Evolutionary conservation across 768 basidiomycete species (phyloP), one percentile per base, ranked within the genome.

Genomic region (Phylloporus arenicola): DNA sequence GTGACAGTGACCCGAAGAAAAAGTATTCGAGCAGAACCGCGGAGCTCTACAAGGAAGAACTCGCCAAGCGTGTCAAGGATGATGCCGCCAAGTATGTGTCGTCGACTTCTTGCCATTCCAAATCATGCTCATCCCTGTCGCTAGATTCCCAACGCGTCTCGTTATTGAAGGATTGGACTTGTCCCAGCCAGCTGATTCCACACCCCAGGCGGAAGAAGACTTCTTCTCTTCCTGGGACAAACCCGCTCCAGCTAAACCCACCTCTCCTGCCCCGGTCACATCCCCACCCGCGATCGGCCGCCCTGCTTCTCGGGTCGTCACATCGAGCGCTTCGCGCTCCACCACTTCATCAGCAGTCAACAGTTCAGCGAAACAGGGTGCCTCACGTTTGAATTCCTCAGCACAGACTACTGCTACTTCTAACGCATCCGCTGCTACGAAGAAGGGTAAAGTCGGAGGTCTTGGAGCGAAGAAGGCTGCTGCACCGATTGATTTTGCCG

Each of bases 171-270:
- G 92, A n/a, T 72, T 83, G 47, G 84, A 83, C 20, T 64, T 71
- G 3, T 48, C 69, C 7, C 59, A 71, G 38, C 54, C 72, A 4
- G 38, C 74, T 9, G 64, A 77, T n/a, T 68, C 60, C 27, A 73
- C 70, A 48, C 64, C 65, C 52, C 74, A 76, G 39, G 70, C 72
- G 0, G 92, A 92, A 46, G 94, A 96, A 9, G 94, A 97, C 65
- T 99, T 99, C 70, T 99, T 97, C 72, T 84, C 90, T 42, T 88
- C 90, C 24, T 98, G 95, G 94, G 92, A 94, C 55, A 95, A 95
- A 65, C 86, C 90, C 1, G 17, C 68, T 30, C 78, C 79, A 7
- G 77, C 80, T 5, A 82, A 78, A 63, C 55, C 79, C 2, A 61
- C 75, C 4, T 69, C 83, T 11, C 72, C 82, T 3, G 72, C 79